Evolutionary conservation across 2,329 filamentous ascomycete species (phyloP).

Genomic region (Fusarium sp.): DNA sequence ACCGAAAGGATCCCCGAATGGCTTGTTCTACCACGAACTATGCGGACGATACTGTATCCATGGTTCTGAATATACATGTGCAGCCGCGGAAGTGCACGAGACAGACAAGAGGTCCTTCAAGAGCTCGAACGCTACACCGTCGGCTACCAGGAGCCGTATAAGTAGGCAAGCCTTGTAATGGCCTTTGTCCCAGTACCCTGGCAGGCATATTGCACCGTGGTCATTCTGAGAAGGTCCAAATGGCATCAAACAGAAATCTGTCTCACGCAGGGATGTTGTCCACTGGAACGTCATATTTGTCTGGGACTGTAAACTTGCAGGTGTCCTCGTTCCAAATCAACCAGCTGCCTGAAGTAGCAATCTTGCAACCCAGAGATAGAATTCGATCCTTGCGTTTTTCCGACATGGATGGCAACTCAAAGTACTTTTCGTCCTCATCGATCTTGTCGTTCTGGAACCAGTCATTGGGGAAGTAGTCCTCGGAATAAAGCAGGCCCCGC

Average conservation of each 20-base stretch:
- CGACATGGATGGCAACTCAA: slow-evolving; percentile 70
- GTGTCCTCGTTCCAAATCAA: slow-evolving; percentile 56
- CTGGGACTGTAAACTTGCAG: slow-evolving; percentile 55
- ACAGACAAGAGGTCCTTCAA: neutral
- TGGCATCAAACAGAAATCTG: neutral
- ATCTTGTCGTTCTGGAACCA: slow-evolving; percentile 70
- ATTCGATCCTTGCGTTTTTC: slow-evolving; percentile 69
- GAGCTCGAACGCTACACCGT: neutral
- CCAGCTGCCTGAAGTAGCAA: slow-evolving; percentile 59
- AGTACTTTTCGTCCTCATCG: slow-evolving; percentile 75
- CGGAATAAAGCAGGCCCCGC: slow-evolving; percentile 70
- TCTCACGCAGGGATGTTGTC: neutral
- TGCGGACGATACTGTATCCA: neutral
- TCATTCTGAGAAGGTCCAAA: neutral
- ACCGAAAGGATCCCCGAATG: neutral
- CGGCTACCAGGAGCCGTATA: neutral
- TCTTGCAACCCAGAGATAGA: slow-evolving; percentile 65
- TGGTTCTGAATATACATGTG: neutral
- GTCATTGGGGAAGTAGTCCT: slow-evolving; percentile 66
- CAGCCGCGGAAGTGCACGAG: neutral
- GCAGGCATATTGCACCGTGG: neutral
- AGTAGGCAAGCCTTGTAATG: neutral
- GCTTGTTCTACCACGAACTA: neutral
- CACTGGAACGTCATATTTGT: slow-evolving; percentile 51
- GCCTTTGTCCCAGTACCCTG: neutral